A percentile compares a stretch with the other conserved stretches of the same genome.
Conservation (phyloP, 2,329 filamentous ascomycete genomes). For the Scortechinia acanthostroma region DNA sequence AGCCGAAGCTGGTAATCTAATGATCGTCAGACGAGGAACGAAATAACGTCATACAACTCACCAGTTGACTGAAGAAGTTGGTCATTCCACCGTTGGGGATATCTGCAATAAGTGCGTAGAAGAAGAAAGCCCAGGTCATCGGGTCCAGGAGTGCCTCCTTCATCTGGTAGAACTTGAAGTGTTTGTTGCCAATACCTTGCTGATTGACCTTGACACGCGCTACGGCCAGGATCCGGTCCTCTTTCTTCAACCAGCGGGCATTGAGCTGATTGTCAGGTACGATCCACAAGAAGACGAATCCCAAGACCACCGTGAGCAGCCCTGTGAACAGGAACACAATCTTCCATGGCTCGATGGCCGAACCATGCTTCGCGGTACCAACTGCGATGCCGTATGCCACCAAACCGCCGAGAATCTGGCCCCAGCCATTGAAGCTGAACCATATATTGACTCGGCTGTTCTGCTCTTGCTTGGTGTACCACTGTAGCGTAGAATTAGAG, state of each 20-base stretch:
- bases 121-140: slow-evolving; percentile 5
- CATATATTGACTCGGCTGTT: neutral
- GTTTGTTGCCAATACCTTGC: slow-evolving; percentile 53
- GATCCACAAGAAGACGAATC: slow-evolving; percentile 36
- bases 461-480: slow-evolving; percentile 1
- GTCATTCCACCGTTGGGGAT: slow-evolving; percentile 8
- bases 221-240: slow-evolving; percentile 47
- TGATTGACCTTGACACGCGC: slow-evolving; percentile 49
- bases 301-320: slow-evolving; percentile 37
- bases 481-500: neutral
- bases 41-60: too few relatives aligned
- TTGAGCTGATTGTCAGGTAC: slow-evolving; percentile 33
- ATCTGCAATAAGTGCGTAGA: slow-evolving; percentile 3
- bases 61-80: slow-evolving; percentile 50
- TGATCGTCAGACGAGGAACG: neutral
- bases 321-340: slow-evolving; percentile 48
- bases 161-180: slow-evolving; percentile 49
- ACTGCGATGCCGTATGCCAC: slow-evolving; percentile 33
- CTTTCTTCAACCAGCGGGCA: slow-evolving; percentile 38
- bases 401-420: slow-evolving; percentile 27
- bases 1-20: slow-evolving; percentile 55
- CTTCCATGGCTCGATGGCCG: slow-evolving; percentile 55
- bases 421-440: slow-evolving; percentile 16
- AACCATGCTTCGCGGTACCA: slow-evolving; percentile 31
- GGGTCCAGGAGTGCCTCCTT: slow-evolving; percentile 15